Conservation (phyloP, 2,329 filamentous ascomycete species). For the Colletotrichum scovillei region DNA sequence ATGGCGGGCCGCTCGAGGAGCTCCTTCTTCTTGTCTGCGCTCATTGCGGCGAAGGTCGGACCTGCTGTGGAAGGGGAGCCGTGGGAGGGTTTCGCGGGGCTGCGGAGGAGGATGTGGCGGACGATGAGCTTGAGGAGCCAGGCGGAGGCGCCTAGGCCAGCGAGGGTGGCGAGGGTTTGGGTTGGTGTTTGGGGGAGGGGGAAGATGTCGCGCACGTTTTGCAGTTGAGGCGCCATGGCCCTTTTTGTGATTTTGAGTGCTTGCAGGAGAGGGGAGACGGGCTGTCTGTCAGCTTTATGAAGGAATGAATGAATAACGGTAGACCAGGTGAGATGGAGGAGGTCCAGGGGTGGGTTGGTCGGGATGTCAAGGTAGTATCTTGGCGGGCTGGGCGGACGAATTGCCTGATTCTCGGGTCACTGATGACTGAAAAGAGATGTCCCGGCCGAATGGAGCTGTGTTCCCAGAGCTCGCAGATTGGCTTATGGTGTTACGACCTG, state of each 20-base stretch:
- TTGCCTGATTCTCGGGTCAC: slow-evolving; percentile 1
- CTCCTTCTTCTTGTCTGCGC: slow-evolving; percentile 10
- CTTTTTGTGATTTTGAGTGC: neutral
- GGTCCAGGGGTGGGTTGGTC: neutral
- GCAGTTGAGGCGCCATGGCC: slow-evolving; percentile 17
- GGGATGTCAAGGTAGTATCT: neutral
- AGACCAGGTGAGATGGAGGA: neutral
- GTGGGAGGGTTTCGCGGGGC: slow-evolving; percentile 21
- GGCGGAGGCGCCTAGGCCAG: slow-evolving; percentile 24
- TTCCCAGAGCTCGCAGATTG: neutral
- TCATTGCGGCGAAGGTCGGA: slow-evolving; percentile 27
- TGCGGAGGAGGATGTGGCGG: slow-evolving; percentile 32
- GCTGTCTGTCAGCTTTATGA: neutral
- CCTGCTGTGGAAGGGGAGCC: slow-evolving; percentile 23
- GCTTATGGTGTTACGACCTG: neutral
- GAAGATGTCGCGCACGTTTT: slow-evolving; percentile 10
- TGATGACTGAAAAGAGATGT: slow-evolving; percentile 9
- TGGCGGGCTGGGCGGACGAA: neutral
- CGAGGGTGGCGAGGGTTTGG: slow-evolving; percentile 30
- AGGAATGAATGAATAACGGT: neutral
- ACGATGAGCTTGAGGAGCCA: slow-evolving; percentile 33
- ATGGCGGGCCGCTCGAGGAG: slow-evolving; percentile 55
- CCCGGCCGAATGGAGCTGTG: slow-evolving; percentile 6
- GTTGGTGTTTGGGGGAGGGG: slow-evolving; percentile 24
- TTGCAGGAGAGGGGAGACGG: neutral